Evolutionary conservation across 176 grass and related monocot species (phyloP), one percentile per base, ranked within the genome.

Genomic region (Triticum dicoccoides): DNA sequence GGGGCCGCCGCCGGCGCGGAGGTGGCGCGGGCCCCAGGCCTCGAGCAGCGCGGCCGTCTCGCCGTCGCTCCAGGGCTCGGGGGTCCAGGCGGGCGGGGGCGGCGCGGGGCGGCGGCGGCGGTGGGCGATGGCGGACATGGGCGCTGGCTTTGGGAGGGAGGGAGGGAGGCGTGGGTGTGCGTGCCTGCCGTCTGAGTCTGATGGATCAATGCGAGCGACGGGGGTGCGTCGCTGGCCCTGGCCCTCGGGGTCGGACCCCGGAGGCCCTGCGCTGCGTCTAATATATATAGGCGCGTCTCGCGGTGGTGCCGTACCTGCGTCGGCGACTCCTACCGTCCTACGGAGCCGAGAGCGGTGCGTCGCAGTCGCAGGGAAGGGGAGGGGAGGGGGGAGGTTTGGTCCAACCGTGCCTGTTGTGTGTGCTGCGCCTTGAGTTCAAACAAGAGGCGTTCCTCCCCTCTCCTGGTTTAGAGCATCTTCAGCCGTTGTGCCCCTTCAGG

Each of bases 1-100:
- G 59, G 82, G 37, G 1, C 91, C 82, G 20, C 88, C 85, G 49
- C 20, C 34, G 27, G 70, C 74, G 74, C 86, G 82, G 54, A 83
- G 27, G 91, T 88, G 89, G 78, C 86, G 61, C 74, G 80, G 82
- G 44, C 91, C 85, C 85, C 89, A 87, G 5, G 85, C 80, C 59
- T 87, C 89, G 80, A 88, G 86, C 78, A 87, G 86, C 72, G 78
- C 73, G 33, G 78, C 78, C 27, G 90, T 88, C 77, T 88, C 86
- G 72, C 79, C 90, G 69, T 88, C 86, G 78, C 90, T 85, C 86
- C 90, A 88, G 14, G 82, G 82, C 90, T 92, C 90, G 4, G 86
- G 82, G 7, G 83, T 82, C 81, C 86, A 88, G 23, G 73, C 83
- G 18, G 78, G 73, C 25, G 83, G 83, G 49, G 41, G 39, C n/a